Evolutionary conservation across 345 rosid genomes (phyloP).

Genomic region (Eucalyptus cloeziana): DNA sequence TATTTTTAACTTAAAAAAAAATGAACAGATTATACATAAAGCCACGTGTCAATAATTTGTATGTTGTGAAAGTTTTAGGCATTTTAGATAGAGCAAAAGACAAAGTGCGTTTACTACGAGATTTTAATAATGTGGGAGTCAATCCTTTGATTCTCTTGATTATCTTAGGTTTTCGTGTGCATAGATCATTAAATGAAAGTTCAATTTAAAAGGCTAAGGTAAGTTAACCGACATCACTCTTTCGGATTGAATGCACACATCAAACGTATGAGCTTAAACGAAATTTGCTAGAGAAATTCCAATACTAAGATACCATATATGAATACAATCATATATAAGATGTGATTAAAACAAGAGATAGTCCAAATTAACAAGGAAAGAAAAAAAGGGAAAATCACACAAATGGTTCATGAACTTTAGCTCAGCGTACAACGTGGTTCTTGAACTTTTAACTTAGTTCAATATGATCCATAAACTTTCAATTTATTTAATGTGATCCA

Average conservation of each 20-base stretch:
- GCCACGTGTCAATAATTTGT: background rate
- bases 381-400: background rate
- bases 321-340: background rate
- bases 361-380: background rate
- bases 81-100: background rate
- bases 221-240: background rate
- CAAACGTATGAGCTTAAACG: background rate
- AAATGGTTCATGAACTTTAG: too few relatives aligned
- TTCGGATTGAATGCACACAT: accelerated
- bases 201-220: background rate
- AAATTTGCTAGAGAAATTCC: background rate
- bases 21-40: background rate
- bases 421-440: accelerated
- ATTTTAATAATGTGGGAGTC: background rate
- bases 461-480: too few relatives aligned
- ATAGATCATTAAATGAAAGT: background rate
- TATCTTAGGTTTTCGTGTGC: background rate
- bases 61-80: background rate
- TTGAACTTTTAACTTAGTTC: too few relatives aligned
- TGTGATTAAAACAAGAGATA: background rate
- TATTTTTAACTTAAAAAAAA: background rate
- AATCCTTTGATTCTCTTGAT: background rate
- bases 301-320: too few relatives aligned
- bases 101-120: accelerated
- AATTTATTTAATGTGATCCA: accelerated